Base-by-base conservation (phyloP, 768 basidiomycete species). In the Filobasidium wieringae region DNA sequence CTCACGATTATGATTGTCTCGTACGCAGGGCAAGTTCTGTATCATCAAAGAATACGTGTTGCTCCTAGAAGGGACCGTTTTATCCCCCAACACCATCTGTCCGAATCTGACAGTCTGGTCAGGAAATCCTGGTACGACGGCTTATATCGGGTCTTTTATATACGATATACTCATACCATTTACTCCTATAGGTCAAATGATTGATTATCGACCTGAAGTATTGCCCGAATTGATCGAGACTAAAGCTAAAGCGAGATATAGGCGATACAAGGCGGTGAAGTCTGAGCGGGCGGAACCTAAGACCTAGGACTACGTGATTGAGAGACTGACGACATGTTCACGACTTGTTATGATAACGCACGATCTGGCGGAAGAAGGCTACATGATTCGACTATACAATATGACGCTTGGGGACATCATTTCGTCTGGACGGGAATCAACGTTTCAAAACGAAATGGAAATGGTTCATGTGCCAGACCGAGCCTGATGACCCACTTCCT, bases 11-110 rank as follows among this genome's bases (percentile, higher is more conserved):
- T 24, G 39, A 58, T n/a, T n/a, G n/a, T n/a, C n/a, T n/a, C n/a
- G n/a, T n/a, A n/a, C 22, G 54, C 65, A 96, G 92, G 92, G 95
- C 24, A 91, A 95, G 72, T 95, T 97, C 67, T 84, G 86, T 0
- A 91, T 93, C 58, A 91, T 96, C 72, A 95, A 96, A 70, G 93
- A 97, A 68, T 92, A 91, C 64, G 88, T 86, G 2, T 84, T 82
- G 60, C 83, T 99, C 24, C 84, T 85, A 29, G 92, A 96, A 71
- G 85, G 86, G 63, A 87, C 89, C 0, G 82, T 97, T 34, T 76
- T 97, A 14, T 88, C 92, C 1, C 85, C 90, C 2, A 91, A 88
- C 56, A 91, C 90, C 0, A 89, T 96, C 49, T 82, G 97, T 9
- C 91, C 93, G 1, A 87, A 89, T 2, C 74, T 96, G 59, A 80